Base-by-base conservation (phyloP, 371 early-diverging fungal genomes). In the Syncephalis plumigaleata region DNA sequence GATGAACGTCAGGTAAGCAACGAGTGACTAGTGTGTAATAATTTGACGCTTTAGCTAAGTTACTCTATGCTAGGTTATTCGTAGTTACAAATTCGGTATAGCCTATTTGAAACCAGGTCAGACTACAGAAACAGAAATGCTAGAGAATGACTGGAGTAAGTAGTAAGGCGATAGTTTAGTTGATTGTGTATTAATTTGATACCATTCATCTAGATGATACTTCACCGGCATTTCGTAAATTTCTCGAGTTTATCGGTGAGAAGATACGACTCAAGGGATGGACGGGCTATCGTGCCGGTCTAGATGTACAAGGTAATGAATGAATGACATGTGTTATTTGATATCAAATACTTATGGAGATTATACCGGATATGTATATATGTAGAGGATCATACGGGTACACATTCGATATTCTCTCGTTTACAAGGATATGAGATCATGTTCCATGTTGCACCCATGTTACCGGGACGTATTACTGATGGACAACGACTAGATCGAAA, bases 1-100 rank as follows among this genome's bases (percentile, higher is more conserved):
- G 40, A 40, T 16, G 40, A 40, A 21, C 40, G 40, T 40, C 40
- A 40, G 40, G 40, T 40, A 40, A 40, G 15, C 11, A 31, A n/a
- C n/a, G n/a, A n/a, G n/a, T n/a, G n/a, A 37, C 37, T 11, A n/a
- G 11, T 37, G 9, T 37, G 11, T 11, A 11, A 37, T 9, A 37
- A 9, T 37, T 37, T 37, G 37, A 37, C 9, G 37, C 37, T 37
- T 11, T n/a, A n/a, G 11, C n/a, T 37, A 9, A 11, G n/a, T 11
- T 40, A 18, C 40, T 18, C 5, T 8, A 5, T 5, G n/a, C 4
- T 21, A 40, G 40, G 40, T 40, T n/a, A 40, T 40, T 21, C 40
- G 40, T 21, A 40, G 40, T n/a, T 40, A 40, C 15, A 40, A 40
- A 40, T 40, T 40, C n/a, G 40, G 40, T 8, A 40, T 40, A 7